A percentile compares a stretch with the other conserved stretches of the same genome.
Conservation (phyloP, 2,329 filamentous ascomycete species). For the Knoxdaviesia capensis region DNA sequence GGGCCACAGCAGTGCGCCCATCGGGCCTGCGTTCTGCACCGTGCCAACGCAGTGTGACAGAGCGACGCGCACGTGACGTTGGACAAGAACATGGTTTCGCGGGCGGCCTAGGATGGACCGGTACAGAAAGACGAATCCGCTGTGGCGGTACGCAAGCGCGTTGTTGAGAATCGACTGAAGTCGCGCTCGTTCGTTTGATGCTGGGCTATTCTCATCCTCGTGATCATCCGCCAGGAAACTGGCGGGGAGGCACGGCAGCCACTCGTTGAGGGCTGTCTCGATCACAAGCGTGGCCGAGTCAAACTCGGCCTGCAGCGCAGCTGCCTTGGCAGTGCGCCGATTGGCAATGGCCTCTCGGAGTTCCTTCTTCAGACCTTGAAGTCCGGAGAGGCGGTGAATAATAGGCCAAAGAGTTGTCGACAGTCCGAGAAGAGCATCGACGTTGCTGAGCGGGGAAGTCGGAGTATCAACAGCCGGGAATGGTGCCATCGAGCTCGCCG, state of each 20-base stretch:
- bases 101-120: constrained; percentile 29
- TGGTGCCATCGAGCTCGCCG: constrained; percentile 23
- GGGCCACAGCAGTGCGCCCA: constrained; percentile 44
- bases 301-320: constrained; percentile 27
- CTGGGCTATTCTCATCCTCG: constrained; percentile 4
- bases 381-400: constrained; percentile 37
- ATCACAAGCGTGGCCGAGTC: constrained; percentile 31
- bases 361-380: constrained; percentile 30
- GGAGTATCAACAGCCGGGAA: constrained; percentile 23
- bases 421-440: constrained; percentile 40
- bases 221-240: constrained; percentile 11
- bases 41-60: constrained; percentile 33
- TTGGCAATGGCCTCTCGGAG: constrained; percentile 22
- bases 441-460: constrained; percentile 27
- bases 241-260: constrained; percentile 30
- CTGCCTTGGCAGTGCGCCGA: constrained; percentile 21
- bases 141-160: constrained; percentile 38
- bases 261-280: constrained; percentile 31
- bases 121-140: constrained; percentile 36
- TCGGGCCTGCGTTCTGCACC: constrained; percentile 33
- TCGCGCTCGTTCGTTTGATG: constrained; percentile 15
- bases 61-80: constrained; percentile 28
- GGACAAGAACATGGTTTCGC: constrained; percentile 27
- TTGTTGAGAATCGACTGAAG: constrained; percentile 36
- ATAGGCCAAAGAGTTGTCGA: constrained; percentile 43